Evolutionary conservation across 805 yeast species (phyloP), one percentile per base, ranked within the genome.

Genomic region (Scheffersomyces coipomensis): DNA sequence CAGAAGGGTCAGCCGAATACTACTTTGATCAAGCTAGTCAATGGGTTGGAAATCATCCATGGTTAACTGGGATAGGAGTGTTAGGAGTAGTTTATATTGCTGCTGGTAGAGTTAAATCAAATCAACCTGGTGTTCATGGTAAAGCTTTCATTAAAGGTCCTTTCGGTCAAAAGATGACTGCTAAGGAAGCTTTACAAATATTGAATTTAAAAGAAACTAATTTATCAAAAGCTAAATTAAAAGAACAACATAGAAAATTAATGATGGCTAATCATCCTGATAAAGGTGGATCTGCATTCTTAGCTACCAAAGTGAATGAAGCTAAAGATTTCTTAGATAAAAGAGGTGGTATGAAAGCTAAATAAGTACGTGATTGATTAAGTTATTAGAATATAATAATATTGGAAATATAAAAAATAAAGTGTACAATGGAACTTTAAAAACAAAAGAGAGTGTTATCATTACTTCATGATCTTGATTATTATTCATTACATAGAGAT

Each of bases 231-330:
- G 75, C 81, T 43, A 81, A 74, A 52, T 71, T 89, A 53, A 84
- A 85, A 56, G 88, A 83, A 45, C 82, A 81, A 43, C 96, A 90
- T 58, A 78, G 96, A 65, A 73, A 72, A 51, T 83, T 89, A 53
- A 86, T 90, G 93, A 64, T 88, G 64, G 77, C 85, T 35, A 90
- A 90, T 60, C 97, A 90, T 58, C 97, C 97, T 9, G 97, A 90
- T 68, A 85, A 82, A 58, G 97, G 97, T 24, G 97, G 97, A 2
- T 84, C 95, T 9, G 86, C 95, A 19, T 88, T 77, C 53, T 60
- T 90, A 61, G 96, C 97, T 34, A 82, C 90, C 42, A 90, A 90
- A 69, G 84, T 90, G 45, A 90, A 90, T 60, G 96, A 90, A 66
- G 97, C 97, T 19, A 89, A 85, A 59, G 90, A 81, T 52, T 77